These are phyloP conservation scores for Acanthochlamys bracteata DNA, from an alignment of 106 monocot genomes.

Conservation along the genomic window DNA sequence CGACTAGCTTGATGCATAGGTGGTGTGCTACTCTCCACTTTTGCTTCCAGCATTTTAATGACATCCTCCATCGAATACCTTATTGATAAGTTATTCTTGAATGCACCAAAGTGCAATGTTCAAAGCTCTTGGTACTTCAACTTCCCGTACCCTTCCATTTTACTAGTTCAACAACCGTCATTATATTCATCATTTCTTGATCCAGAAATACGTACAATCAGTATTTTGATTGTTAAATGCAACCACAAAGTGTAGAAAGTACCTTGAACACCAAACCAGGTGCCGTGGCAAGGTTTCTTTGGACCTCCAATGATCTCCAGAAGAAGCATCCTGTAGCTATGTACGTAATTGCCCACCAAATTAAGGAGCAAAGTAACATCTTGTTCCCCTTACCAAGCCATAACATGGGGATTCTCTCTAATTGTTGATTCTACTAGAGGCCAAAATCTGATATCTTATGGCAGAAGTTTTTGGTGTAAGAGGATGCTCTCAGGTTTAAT, in stretches of 20 bases:
- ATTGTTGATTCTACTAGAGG: constrained; percentile 47
- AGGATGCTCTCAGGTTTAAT: constrained; percentile 76
- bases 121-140: constrained; percentile 19
- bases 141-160: constrained; percentile 19
- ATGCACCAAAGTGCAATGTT: constrained; percentile 58
- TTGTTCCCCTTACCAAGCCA: constrained; percentile 53
- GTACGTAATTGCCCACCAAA: constrained; percentile 62
- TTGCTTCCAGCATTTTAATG: constrained; percentile 54
- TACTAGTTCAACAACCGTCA: too few species aligned
- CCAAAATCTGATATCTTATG: constrained; percentile 66
- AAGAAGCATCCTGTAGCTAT: constrained; percentile 63
- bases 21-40: constrained; percentile 28
- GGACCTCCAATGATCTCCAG: constrained; percentile 51
- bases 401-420: constrained; percentile 42
- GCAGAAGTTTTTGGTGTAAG: constrained; percentile 26
- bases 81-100: constrained; percentile 38
- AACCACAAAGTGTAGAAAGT: not conserved
- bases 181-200: too few species aligned
- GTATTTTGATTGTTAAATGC: too few species aligned
- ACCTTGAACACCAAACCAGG: constrained; percentile 41
- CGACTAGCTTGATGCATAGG: constrained; percentile 47
- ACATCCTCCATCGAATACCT: constrained; percentile 57
- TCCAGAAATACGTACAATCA: too few species aligned
- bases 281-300: constrained; percentile 38
- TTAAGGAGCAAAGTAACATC: constrained; percentile 69